Evolutionary conservation across 2,329 filamentous ascomycete genomes (phyloP).

Genomic region (Sclerotinia trifoliorum): DNA sequence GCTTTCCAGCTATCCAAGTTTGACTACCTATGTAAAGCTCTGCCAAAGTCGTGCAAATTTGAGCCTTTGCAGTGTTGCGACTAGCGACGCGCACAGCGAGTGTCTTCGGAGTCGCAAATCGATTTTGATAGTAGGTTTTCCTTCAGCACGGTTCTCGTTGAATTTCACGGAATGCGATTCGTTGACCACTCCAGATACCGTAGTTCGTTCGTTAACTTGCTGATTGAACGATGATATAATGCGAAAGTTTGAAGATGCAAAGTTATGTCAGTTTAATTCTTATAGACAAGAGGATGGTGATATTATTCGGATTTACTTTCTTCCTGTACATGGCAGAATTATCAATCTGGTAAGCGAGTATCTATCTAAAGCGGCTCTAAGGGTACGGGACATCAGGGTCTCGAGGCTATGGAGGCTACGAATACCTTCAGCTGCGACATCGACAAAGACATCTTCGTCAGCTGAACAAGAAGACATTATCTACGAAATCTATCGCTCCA

Average conservation of each 20-base stretch:
- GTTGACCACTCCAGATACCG: not conserved
- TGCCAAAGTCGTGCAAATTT: not conserved
- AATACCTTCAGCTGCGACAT: slow-evolving; percentile 21
- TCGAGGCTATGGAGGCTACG: slow-evolving; percentile 2
- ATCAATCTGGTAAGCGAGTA: not conserved
- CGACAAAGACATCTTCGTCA: slow-evolving; percentile 14
- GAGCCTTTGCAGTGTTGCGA: not conserved
- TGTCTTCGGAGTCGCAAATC: slow-evolving; percentile 12
- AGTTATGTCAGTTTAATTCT: not conserved
- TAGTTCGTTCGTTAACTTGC: not conserved
- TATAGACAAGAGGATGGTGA: not conserved
- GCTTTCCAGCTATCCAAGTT: slow-evolving; percentile 12
- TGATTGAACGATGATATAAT: not conserved
- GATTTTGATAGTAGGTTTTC: slow-evolving; percentile 1
- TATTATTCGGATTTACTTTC: slow-evolving; percentile 14
- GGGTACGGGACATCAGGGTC: slow-evolving; percentile 10
- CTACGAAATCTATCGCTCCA: not conserved
- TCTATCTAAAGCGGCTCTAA: slow-evolving; percentile 18
- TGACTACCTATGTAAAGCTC: not conserved
- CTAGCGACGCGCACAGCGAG: slow-evolving; percentile 2
- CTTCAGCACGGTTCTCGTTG: not conserved
- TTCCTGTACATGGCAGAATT: slow-evolving; percentile 9
- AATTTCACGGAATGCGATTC: not conserved
- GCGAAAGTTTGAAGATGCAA: not conserved
- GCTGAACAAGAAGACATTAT: slow-evolving; percentile 9